Evolutionary conservation across 1,139 yeast species (phyloP), one percentile per base, ranked within the genome.

Genomic region (Lodderomyces orthopsilosis): DNA sequence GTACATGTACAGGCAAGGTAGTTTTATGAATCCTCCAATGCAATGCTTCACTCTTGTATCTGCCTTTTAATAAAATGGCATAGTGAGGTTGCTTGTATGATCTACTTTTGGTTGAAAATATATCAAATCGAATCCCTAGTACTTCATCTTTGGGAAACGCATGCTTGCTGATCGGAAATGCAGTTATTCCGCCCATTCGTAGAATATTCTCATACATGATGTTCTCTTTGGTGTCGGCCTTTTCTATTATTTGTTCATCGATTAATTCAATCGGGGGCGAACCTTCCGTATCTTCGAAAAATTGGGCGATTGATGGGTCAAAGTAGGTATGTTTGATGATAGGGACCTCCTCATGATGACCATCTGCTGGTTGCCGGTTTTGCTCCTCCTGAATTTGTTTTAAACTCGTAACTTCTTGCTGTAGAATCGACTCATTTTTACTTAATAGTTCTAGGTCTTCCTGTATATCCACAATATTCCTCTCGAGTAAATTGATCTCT

Each of bases 61-160:
- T 59, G 23, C 62, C 53, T 12, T 30, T 30, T 10, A 30, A 9
- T 14, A 71, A 54, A 3, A 72, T 70, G 10, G 65, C 65, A 51
- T 72, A 72, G 51, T 70, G 73, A 2, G 77, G 74, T 9, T 56
- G 52, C 9, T 54, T 32, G 47, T 59, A 70, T 22, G 43, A 48
- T 6, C 47, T 40, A 2, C 53, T 43, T 8, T 45, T 35, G 18
- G 55, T 54, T 4, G 68, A 58, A 47, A 55, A 61, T 3, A 58
- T 50, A 43, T 72, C 77, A 46, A 71, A 70, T 13, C 77, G 52
- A 13, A 72, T 38, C 0, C 77, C 77, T 38, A 70, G 43, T 12
- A 62, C 48, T 26, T 60, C 61, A 23, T 53, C 54, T 2, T 52
- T 46, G 38, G 28, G 21, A 14, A 21, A 37, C 22, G n/a, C 10